Evolutionary conservation across 2,329 filamentous ascomycete species (phyloP), one percentile per base, ranked within the genome.

Genomic region (Scedosporium aurantiacum): DNA sequence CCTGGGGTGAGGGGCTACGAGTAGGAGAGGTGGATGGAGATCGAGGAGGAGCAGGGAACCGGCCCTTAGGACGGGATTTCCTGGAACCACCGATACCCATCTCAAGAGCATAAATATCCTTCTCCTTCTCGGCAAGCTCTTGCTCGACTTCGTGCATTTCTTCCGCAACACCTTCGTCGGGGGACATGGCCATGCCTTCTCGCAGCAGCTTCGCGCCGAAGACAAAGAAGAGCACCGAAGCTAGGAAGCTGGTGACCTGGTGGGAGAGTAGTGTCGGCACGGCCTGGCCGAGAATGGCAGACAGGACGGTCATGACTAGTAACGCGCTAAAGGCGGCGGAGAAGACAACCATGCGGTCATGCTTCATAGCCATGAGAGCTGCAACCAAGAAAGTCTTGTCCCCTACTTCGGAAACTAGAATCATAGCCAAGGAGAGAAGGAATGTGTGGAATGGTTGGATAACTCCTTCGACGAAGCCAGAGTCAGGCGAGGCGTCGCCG

Each of bases 331-430:
- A 93, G n/a, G 94, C 94, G 6, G 94, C 91, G 1, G 90, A 89
- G 76, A 99, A 99, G 64, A 99, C 94, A 12, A 97, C 82, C 65
- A 96, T 78, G 60, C 94, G 88, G 64, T 94, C 89, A 69, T 99
- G 93, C 72, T 96, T 94, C 94, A 99, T 99, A 12, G 94, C 94
- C 94, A 99, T 99, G 18, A 99, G 83, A 6, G 92, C 93, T 5
- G 94, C 94, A 23, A 99, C 91, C 52, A 99, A 82, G 78, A 99
- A 99, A 0, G 94, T 99, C 78, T 99, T 99, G 82, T 99, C 94
- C 65, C 94, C 94, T 68, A 99, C 86, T 73, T 99, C 94, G 56
- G 93, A 97, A 68, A 97, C 88, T 64, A 97, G 79, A 68, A 99
- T 99, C 94, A 97, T 99, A 62, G 92, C 93, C 63, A 97, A 85